A percentile compares a stretch with the other conserved stretches of the same genome.
These are phyloP conservation scores for Trichoderma arundinaceum DNA, from an alignment of 2,329 filamentous ascomycete genomes.

Conservation along the genomic window DNA sequence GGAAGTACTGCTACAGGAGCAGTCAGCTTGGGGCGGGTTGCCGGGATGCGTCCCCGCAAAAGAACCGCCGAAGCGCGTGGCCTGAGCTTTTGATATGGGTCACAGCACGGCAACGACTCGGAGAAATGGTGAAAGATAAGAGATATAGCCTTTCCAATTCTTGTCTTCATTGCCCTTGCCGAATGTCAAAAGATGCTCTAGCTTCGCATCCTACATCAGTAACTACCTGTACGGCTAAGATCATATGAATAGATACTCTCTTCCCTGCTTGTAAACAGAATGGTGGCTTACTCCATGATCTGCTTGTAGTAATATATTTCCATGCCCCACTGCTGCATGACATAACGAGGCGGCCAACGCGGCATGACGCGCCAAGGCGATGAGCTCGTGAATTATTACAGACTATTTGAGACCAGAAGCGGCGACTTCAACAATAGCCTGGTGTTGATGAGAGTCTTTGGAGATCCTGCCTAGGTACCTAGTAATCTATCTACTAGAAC, in stretches of 20 bases:
- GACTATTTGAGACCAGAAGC: neutral
- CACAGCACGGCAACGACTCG: neutral
- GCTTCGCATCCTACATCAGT: too few relatives aligned
- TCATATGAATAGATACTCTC: too few relatives aligned
- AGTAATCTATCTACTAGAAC: neutral
- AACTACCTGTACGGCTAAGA: too few relatives aligned
- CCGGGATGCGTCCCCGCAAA: constrained; percentile 22
- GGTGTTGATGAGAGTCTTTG: neutral
- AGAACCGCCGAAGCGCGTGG: constrained; percentile 1
- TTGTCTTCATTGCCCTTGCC: too few relatives aligned
- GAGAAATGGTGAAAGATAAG: neutral
- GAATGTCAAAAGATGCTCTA: too few relatives aligned
- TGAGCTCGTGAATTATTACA: neutral
- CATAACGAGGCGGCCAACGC: constrained; percentile 1
- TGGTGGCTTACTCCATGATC: too few relatives aligned
- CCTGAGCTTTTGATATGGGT: neutral
- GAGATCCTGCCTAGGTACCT: neutral
- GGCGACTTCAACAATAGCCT: neutral
- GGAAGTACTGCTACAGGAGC: neutral
- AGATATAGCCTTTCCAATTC: too few relatives aligned
- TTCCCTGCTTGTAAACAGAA: too few relatives aligned
- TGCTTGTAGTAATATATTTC: too few relatives aligned
- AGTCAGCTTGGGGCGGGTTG: neutral
- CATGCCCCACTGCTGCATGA: constrained; percentile 6
- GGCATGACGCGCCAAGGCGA: neutral